Evolutionary conservation across 371 early-diverging fungal species (phyloP).

Genomic region (Paraphysoderma sedebokerense): DNA sequence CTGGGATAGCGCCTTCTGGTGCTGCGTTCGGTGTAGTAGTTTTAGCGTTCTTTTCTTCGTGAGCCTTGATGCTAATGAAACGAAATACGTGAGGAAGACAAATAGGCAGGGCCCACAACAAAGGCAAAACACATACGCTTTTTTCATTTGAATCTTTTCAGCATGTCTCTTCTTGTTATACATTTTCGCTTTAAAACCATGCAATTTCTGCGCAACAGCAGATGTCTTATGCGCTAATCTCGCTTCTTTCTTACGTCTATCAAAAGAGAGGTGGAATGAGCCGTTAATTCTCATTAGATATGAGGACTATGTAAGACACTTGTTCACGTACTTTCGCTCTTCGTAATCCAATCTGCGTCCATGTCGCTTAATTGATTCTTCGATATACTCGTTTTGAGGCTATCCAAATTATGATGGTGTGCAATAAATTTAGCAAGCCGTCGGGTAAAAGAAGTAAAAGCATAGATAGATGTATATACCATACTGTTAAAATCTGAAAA

Average conservation of each 20-base stretch:
- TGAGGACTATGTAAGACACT: no score
- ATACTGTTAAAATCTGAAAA: no score
- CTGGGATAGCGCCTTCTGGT: constrained; percentile 88
- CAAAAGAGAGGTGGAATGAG: neutral
- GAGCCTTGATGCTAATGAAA: constrained; percentile 65
- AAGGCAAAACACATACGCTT: constrained; percentile 41
- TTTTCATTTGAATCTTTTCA: constrained; percentile 99
- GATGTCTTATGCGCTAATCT: constrained; percentile 80
- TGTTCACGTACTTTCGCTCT: constrained; percentile 47
- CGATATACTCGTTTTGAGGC: constrained; percentile 99
- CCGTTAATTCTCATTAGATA: neutral
- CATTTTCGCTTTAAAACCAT: constrained; percentile 97
- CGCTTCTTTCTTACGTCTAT: constrained; percentile 91
- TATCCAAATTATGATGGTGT: no score
- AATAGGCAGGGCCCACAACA: neutral
- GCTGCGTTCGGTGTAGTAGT: constrained; percentile 34
- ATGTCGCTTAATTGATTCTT: constrained; percentile 94
- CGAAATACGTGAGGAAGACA: neutral
- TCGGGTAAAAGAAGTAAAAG: no score
- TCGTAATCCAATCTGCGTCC: constrained; percentile 95
- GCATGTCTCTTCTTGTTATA: constrained; percentile 96
- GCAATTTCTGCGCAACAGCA: constrained; percentile 90
- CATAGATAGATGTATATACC: no score
- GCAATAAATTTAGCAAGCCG: no score
- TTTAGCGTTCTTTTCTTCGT: constrained; percentile 89